These are phyloP conservation scores for Aphanomyces cochlioides DNA, from an alignment of 352 stramenopile species.

Conservation along the genomic window DNA sequence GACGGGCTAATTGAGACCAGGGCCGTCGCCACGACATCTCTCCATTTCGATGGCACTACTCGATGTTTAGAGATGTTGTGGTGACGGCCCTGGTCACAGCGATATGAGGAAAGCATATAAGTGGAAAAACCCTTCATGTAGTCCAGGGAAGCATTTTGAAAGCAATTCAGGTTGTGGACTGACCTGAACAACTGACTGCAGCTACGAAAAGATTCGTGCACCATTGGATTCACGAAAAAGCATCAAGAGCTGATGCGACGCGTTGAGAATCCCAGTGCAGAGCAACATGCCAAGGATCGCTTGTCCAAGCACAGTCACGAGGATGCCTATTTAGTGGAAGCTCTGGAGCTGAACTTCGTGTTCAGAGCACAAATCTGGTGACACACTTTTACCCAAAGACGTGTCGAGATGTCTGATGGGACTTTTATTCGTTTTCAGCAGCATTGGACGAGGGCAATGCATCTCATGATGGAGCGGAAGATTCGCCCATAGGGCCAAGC, in stretches of 20 bases:
- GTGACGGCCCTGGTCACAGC: too few species aligned
- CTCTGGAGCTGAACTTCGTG: conserved; percentile 26
- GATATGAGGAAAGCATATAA: neutral
- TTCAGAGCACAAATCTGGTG: conserved; percentile 4
- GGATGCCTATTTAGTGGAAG: conserved; percentile 18
- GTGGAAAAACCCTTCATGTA: conserved; percentile 17
- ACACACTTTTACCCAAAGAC: too few species aligned
- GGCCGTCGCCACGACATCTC: neutral
- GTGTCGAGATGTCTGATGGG: too few species aligned
- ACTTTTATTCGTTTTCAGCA: too few species aligned
- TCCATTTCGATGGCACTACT: too few species aligned
- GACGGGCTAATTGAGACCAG: conserved; percentile 9
- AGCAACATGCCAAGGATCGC: conserved; percentile 16
- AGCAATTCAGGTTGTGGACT: neutral
- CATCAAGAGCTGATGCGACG: conserved; percentile 21
- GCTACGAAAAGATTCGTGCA: conserved; percentile 22
- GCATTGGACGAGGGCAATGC: too few species aligned
- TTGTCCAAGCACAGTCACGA: conserved; percentile 21
- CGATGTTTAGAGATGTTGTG: too few species aligned
- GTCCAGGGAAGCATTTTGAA: neutral
- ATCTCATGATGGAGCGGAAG: too few species aligned
- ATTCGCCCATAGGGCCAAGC: too few species aligned
- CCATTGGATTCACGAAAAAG: conserved; percentile 12
- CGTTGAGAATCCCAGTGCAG: conserved; percentile 22
- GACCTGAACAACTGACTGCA: too few species aligned